Conservation (phyloP, 1,139 yeast genomes). For the Hansenula sp. region DNA sequence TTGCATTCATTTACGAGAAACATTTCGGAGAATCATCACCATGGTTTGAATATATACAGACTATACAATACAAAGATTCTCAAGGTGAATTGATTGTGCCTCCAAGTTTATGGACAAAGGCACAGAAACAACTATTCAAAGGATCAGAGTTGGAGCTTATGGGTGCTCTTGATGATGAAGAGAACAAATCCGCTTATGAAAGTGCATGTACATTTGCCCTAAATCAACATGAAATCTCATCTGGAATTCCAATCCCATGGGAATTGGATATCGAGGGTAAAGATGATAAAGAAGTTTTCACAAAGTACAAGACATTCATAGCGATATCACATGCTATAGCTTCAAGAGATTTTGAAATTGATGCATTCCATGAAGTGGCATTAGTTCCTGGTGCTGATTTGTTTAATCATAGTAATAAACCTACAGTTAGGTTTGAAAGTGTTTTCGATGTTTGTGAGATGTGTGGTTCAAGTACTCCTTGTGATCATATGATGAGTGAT, state of each 20-base stretch:
- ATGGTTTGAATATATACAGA: slow-evolving; percentile 63
- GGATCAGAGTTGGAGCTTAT: slow-evolving; percentile 68
- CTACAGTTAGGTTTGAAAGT: slow-evolving; percentile 72
- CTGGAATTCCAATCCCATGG: slow-evolving; percentile 18
- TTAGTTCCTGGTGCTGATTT: slow-evolving; percentile 90
- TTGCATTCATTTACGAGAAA: slow-evolving; percentile 70
- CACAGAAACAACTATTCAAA: slow-evolving; percentile 40
- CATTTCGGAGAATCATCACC: slow-evolving; percentile 57
- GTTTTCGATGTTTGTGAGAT: slow-evolving; percentile 62
- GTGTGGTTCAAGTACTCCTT: slow-evolving; percentile 66
- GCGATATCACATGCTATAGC: slow-evolving; percentile 55
- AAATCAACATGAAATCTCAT: slow-evolving; percentile 11
- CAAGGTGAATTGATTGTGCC: slow-evolving; percentile 40
- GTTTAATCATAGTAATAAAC: slow-evolving; percentile 66
- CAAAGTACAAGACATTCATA: slow-evolving; percentile 40
- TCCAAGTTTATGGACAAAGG: slow-evolving; percentile 60
- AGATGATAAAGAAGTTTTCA: slow-evolving; percentile 12
- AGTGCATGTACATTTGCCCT: slow-evolving; percentile 49
- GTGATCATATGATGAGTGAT: slow-evolving; percentile 30
- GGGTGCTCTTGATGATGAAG: slow-evolving; percentile 59
- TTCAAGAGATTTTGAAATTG: slow-evolving; percentile 78
- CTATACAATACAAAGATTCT: slow-evolving; percentile 35
- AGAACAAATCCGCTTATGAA: slow-evolving; percentile 50
- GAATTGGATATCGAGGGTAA: slow-evolving; percentile 18
- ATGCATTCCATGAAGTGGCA: slow-evolving; percentile 65